Evolutionary conservation across 768 basidiomycete species (phyloP).

Genomic region (Amanita phalloides): DNA sequence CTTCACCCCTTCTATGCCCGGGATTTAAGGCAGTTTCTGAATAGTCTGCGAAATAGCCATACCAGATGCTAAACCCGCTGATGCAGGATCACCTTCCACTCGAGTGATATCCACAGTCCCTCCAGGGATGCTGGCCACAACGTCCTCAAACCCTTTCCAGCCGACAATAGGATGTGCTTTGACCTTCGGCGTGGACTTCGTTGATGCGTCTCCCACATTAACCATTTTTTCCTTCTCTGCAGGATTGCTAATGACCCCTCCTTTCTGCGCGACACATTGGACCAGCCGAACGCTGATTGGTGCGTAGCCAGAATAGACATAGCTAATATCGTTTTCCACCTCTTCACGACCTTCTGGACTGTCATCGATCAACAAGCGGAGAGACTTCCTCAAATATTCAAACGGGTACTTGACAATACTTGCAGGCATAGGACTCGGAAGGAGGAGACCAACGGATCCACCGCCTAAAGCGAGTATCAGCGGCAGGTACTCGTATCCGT

Average conservation of each 20-base stretch:
- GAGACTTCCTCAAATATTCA: constrained; percentile 60
- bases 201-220: constrained; percentile 22
- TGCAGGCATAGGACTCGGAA: constrained; percentile 58
- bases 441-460: constrained; percentile 55
- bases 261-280: constrained; percentile 89
- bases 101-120: constrained; percentile 66
- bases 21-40: neutral
- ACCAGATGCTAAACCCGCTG: constrained; percentile 4
- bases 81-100: constrained; percentile 17
- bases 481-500: constrained; percentile 66
- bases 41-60: constrained; percentile 2
- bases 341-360: constrained; percentile 65
- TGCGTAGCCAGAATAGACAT: constrained; percentile 94
- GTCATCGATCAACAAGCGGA: constrained; percentile 90
- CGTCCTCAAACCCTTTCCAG: constrained; percentile 97
- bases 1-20: constrained; percentile 39
- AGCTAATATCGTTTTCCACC: constrained; percentile 89
- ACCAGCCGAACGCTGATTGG: constrained; percentile 87
- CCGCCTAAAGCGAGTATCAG: constrained; percentile 54
- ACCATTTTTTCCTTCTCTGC: constrained; percentile 42
- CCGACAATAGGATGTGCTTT: constrained; percentile 89
- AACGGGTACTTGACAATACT: constrained; percentile 61
- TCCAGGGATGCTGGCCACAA: constrained; percentile 72
- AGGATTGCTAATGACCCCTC: constrained; percentile 77
- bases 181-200: constrained; percentile 38